phyloP scores from a whole-genome alignment of 805 yeast genomes.

The Metschnikowia lochheadii region DNA sequence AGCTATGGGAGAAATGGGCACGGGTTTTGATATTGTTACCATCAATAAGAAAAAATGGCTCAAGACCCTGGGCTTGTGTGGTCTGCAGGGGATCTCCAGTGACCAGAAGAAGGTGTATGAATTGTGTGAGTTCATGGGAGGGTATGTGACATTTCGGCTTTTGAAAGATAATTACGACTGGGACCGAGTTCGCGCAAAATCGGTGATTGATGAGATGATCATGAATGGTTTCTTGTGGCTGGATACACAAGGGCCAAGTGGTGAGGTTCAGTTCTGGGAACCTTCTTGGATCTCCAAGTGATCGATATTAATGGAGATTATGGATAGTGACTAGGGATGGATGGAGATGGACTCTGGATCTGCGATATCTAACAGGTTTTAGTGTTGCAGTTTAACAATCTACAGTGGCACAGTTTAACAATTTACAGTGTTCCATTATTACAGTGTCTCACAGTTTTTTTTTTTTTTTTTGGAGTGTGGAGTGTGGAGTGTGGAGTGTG shows the following conservation, averaged over 20 bases:
- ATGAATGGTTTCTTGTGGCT: slow-evolving; percentile 83
- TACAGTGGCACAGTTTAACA: too few relatives aligned
- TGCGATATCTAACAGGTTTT: too few relatives aligned
- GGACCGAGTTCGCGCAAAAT: slow-evolving; percentile 57
- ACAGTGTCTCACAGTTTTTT: too few relatives aligned
- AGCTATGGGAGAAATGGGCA: slow-evolving; percentile 55
- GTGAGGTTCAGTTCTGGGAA: slow-evolving; percentile 54
- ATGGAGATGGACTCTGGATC: too few relatives aligned
- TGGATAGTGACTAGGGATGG: not conserved
- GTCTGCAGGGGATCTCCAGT: slow-evolving; percentile 27
- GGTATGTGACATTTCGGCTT: slow-evolving; percentile 58
- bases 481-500: too few relatives aligned
- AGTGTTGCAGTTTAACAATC: too few relatives aligned
- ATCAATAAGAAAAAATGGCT: slow-evolving; percentile 51
- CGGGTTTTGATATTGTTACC: slow-evolving; percentile 61
- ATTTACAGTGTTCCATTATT: too few relatives aligned
- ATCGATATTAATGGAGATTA: not conserved
- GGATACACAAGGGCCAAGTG: slow-evolving; percentile 48
- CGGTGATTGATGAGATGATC: slow-evolving; percentile 74
- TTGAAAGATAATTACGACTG: slow-evolving; percentile 74
- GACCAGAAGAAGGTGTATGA: slow-evolving; percentile 74
- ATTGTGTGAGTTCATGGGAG: slow-evolving; percentile 73
- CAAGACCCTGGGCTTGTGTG: slow-evolving; percentile 28
- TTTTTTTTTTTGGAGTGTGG: too few relatives aligned
- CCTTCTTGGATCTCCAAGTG: slow-evolving; percentile 59